These are phyloP conservation scores for Leccinum olivaceopallidum DNA, from an alignment of 768 basidiomycete genomes.

Conservation along the genomic window DNA sequence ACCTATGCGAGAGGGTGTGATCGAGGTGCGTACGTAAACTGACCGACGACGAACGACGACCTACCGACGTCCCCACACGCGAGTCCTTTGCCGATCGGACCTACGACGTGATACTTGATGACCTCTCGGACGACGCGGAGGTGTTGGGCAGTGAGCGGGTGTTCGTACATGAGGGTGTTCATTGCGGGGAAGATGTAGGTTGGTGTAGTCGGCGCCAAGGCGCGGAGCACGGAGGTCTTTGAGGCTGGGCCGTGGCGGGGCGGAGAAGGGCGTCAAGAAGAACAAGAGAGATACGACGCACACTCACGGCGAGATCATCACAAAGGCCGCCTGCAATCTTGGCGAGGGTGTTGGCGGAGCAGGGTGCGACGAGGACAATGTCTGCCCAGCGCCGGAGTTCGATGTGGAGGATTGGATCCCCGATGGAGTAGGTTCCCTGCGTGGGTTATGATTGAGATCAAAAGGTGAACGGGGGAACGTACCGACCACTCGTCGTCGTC, in stretches of 20 bases:
- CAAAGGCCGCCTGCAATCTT: constrained; percentile 89
- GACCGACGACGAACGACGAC: too few relatives aligned
- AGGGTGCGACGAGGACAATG: constrained; percentile 91
- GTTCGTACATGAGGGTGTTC: constrained; percentile 98
- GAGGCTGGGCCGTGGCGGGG: not conserved
- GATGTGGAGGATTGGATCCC: constrained; percentile 94
- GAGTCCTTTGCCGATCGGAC: too few relatives aligned
- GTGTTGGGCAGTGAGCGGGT: constrained; percentile 88
- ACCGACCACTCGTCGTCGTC: too few relatives aligned
- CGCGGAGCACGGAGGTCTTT: constrained; percentile 80
- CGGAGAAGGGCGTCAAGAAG: not conserved
- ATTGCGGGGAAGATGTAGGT: constrained; percentile 96
- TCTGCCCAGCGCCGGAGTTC: constrained; percentile 95
- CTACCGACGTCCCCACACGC: too few relatives aligned
- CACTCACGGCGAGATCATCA: constrained; percentile 80
- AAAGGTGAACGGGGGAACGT: too few relatives aligned
- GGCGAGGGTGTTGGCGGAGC: constrained; percentile 94
- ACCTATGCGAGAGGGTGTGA: too few relatives aligned
- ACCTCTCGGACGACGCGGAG: constrained; percentile 43
- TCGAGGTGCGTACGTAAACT: too few relatives aligned
- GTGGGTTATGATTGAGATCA: too few relatives aligned
- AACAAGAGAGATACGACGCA: not conserved
- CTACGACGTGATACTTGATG: too few relatives aligned
- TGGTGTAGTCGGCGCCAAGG: constrained; percentile 78
- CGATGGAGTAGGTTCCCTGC: constrained; percentile 72